Conservation (phyloP, 1,284 basidiomycete genomes). For the Marasmius tenuissimus region DNA sequence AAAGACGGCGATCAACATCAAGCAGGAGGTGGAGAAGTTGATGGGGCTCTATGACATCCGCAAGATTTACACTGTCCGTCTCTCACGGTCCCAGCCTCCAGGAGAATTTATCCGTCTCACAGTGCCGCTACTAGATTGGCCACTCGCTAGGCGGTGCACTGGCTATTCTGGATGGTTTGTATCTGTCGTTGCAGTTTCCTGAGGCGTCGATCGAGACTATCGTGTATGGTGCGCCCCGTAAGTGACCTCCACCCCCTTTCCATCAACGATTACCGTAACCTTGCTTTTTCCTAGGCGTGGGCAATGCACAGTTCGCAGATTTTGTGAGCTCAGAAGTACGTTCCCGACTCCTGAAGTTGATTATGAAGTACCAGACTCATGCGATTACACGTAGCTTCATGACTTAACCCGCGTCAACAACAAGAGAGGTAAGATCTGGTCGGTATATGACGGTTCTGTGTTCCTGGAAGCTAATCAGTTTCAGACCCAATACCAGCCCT, state of each 20-base stretch:
- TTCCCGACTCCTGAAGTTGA: neutral
- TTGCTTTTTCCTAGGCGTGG: slow-evolving; percentile 24
- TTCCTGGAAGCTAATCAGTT: neutral
- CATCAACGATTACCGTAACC: neutral
- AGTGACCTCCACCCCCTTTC: slow-evolving; percentile 10
- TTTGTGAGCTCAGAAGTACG: slow-evolving; percentile 40
- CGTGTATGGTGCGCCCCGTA: slow-evolving; percentile 50
- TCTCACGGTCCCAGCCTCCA: neutral
- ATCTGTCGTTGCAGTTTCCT: slow-evolving; percentile 47
- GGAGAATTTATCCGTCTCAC: neutral
- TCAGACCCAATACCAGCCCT: slow-evolving; percentile 47
- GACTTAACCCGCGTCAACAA: slow-evolving; percentile 51
- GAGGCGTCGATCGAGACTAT: slow-evolving; percentile 40
- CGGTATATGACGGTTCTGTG: neutral
- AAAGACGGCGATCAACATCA: slow-evolving; percentile 34
- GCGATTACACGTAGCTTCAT: slow-evolving; percentile 26
- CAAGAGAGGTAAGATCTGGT: slow-evolving; percentile 23
- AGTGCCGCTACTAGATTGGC: slow-evolving; percentile 35
- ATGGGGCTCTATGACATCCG: slow-evolving; percentile 32
- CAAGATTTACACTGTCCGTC: slow-evolving; percentile 34
- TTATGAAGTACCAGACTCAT: neutral
- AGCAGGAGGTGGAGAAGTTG: slow-evolving; percentile 38
- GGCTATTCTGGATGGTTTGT: slow-evolving; percentile 52
- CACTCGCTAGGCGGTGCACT: slow-evolving; percentile 63
- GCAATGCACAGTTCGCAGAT: slow-evolving; percentile 37